Evolutionary conservation across 2,329 filamentous ascomycete genomes (phyloP), one percentile per base, ranked within the genome.

Genomic region (Ascochyta koolunga): DNA sequence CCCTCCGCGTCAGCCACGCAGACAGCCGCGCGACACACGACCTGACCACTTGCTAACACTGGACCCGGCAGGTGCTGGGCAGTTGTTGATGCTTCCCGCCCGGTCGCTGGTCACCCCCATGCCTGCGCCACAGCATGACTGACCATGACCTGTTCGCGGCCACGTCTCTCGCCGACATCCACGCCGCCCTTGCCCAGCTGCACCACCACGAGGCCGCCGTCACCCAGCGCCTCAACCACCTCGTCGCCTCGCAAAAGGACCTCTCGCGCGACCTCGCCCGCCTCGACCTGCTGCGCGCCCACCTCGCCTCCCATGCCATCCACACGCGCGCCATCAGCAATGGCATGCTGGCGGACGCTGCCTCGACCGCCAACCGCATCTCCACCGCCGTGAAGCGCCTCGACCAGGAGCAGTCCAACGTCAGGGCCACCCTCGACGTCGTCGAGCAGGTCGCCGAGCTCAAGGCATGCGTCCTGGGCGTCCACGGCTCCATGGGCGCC

Each of bases 361-460:
- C 95, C 18, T 83, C 88, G 45, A 98, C 93, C 29, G 95, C 95
- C 3, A 87, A 87, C 48, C 86, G 90, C 51, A 89, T 98, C 60
- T 96, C 92, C 50, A 86, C 86, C 68, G 90, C 92, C 47, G 95
- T 99, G 50, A 92, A 90, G 72, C 83, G 86, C 61, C 84, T 99
- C 29, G 95, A 99, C 71, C 82, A 91, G 51, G 93, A 99, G 77
- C 96, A 98, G 80, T 87, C 87, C 54, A 86, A 92, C 24, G 93
- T 99, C 8, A 93, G 95, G 73, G 88, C 92, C 44, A 98, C 95
- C 0, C 79, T 99, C 52, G 84, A 89, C 8, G 92, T 98, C 3
- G 95, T 98, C 10, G 93, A 98, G 76, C 93, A 97, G 78, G 93
- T 99, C 13, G 90, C 91, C 5, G 95, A 99, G 80, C 87, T 99